Evolutionary conservation across 495 filamentous ascomycete genomes (phyloP).

Genomic region (Neurospora sp.): DNA sequence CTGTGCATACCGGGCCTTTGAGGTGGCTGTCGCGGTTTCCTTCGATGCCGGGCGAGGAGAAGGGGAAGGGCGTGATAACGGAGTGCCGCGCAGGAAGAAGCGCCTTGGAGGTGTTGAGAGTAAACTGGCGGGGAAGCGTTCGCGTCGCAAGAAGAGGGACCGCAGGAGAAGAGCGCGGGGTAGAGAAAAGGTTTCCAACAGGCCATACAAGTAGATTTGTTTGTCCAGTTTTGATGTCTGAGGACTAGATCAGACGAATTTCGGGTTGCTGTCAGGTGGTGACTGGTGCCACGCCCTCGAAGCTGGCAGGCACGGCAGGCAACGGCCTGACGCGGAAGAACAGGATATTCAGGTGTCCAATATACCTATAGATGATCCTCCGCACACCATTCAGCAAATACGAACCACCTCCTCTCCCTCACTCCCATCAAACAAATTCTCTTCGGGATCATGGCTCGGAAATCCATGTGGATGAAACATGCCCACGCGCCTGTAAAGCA

Average conservation of each 20-base stretch:
- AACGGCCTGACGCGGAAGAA: not conserved
- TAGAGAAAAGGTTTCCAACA: not conserved
- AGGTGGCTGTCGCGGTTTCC: not conserved
- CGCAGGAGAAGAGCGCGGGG: not conserved
- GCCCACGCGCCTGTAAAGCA: not conserved
- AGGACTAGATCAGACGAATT: not conserved
- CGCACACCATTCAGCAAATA: not conserved
- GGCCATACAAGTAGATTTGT: not conserved
- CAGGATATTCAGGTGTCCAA: not conserved
- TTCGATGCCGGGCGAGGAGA: not conserved
- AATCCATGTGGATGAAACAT: not conserved
- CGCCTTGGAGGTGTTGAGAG: not conserved
- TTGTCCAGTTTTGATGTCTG: not conserved
- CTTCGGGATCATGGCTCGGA: not conserved
- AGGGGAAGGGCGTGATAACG: not conserved
- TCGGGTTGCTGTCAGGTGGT: no score
- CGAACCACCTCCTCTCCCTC: not conserved
- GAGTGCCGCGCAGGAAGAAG: not conserved
- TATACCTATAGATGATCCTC: not conserved
- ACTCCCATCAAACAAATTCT: not conserved
- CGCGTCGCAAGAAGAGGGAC: not conserved
- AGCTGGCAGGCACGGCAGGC: no score
- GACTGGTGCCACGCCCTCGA: no score
- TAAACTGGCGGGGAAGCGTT: not conserved
- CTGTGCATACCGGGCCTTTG: not conserved